Base-by-base conservation (phyloP, 2,329 filamentous ascomycete genomes). In the Trichoderma sp. region DNA sequence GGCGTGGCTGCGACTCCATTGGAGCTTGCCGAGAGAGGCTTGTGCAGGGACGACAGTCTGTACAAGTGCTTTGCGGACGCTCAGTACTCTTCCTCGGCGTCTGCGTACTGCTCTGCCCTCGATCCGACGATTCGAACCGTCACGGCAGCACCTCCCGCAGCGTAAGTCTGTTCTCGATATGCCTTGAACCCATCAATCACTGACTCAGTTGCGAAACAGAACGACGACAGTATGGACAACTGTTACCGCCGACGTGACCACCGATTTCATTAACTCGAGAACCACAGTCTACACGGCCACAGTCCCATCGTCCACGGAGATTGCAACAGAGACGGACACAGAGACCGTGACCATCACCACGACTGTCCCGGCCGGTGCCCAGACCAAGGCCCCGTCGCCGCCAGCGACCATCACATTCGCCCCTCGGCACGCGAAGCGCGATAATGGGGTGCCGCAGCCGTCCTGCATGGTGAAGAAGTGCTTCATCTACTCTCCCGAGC, bases 401-500 rank as follows among this genome's bases (percentile, higher is more conserved):
- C 26, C 50, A n/a, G 26, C 26, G 28, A 26, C 50, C 34, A 17
- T 52, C 10, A 52, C 17, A 3, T n/a, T 21, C 26, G 5, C 14
- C 9, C 17, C 15, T 30, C 34, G 12, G 9, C 15, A 21, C 10
- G 64, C 47, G 3, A 70, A 67, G 50, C 66, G 69, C 17, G 55
- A 39, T 2, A 56, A 41, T 19, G 55, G 55, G 24, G 39, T 26
- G 3, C 51, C 59, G 7, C 60, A 61, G 28, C 63, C 69, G 26
- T 69, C 70, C 0, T 71, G 69, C 39, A 71, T 71, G 70, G 68
- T 68, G 1, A 71, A 70, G 7, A 68, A 62, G 7, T 62, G 69
- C 5, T 69, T 68, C 24, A 67, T 65, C 3, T 72, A 71, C 24
- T 67, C 70, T 57, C 67, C 68, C 9, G 69, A 68, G n/a, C 70